These are phyloP conservation scores for Annona squamosa DNA, from an alignment of 164 flowering plant genomes.

Conservation along the genomic window DNA sequence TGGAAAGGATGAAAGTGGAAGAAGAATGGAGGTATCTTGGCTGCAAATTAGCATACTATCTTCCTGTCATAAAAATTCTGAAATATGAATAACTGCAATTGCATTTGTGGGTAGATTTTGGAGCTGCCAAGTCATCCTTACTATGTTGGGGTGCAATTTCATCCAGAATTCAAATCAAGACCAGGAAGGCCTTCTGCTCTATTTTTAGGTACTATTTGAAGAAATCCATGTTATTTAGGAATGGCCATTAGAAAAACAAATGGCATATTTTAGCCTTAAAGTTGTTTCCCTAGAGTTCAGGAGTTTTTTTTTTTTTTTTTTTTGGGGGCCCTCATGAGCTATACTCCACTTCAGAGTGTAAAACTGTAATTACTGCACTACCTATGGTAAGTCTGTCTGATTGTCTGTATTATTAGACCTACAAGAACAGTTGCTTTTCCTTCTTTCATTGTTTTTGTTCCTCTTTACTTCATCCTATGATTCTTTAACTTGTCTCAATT, in stretches of 20 bases:
- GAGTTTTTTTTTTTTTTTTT: background rate
- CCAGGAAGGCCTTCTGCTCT: conserved; percentile 84
- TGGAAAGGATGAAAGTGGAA: conserved; percentile 89
- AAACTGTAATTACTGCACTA: background rate
- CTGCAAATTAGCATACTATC: conserved; percentile 3
- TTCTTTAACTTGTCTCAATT: conserved; percentile 9
- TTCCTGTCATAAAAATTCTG: background rate
- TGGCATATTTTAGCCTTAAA: background rate
- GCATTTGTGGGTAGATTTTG: conserved; percentile 46
- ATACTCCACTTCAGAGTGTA: background rate
- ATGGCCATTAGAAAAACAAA: background rate
- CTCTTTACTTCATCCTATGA: no score
- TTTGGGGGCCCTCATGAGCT: background rate
- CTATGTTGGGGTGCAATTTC: conserved; percentile 94
- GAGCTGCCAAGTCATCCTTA: conserved; percentile 81
- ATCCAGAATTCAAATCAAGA: conserved; percentile 94
- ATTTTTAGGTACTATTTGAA: conserved; percentile 55
- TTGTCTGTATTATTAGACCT: background rate
- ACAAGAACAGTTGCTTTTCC: background rate
- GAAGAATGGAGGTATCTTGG: conserved; percentile 74
- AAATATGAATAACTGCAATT: conserved; percentile 5
- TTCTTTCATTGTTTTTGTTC: background rate
- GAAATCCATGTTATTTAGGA: background rate
- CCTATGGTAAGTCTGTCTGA: background rate
- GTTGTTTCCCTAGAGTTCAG: no score